Evolutionary conservation across 2,329 filamentous ascomycete genomes (phyloP).

Genomic region (Talaromyces amestolkiae): DNA sequence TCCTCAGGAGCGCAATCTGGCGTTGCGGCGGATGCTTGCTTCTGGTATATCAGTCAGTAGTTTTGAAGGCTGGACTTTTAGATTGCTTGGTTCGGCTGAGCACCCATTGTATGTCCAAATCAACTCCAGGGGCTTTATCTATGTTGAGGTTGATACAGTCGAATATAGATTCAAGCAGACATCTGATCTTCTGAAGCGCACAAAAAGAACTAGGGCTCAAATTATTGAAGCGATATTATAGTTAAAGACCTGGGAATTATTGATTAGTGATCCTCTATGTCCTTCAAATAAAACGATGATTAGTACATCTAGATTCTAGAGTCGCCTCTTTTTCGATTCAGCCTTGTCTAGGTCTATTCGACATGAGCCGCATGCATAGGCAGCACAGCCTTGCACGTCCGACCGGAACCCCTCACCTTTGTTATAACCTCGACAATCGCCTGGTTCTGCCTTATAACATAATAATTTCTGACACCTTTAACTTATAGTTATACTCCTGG

Average conservation of each 20-base stretch:
- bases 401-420: not conserved
- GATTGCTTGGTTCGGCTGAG: conserved; percentile 1
- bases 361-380: not conserved
- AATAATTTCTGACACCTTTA: not conserved
- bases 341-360: not conserved
- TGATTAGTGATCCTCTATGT: not conserved
- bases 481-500: not conserved
- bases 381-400: not conserved
- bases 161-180: not conserved
- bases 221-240: conserved; percentile 5
- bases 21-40: conserved; percentile 6
- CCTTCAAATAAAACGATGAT: not conserved
- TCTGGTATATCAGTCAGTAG: conserved; percentile 8
- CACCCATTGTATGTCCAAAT: not conserved
- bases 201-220: not conserved
- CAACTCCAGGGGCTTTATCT: not conserved
- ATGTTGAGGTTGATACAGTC: not conserved
- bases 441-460: not conserved
- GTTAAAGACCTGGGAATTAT: not conserved
- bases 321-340: not conserved
- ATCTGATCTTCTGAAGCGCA: not conserved
- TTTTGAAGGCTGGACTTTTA: conserved; percentile 10
- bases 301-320: not conserved
- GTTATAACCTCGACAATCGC: not conserved
- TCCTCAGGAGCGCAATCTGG: conserved; percentile 1